Conservation (phyloP, 768 basidiomycete species). For the Xerocomus brunneocitrinus region DNA sequence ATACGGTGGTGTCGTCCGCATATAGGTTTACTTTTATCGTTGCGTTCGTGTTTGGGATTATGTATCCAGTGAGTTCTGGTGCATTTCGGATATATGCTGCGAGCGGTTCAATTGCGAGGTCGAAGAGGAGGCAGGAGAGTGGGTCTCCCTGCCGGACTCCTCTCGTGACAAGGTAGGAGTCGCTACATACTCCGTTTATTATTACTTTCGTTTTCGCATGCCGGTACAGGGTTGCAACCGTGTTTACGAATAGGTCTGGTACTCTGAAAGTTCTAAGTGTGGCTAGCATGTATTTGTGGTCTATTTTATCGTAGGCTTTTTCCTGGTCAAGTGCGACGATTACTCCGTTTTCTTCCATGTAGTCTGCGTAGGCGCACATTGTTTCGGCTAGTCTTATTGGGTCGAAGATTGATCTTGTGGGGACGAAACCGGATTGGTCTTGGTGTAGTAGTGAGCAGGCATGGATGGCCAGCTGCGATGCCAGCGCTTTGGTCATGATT, state of each 20-base stretch:
- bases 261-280: not conserved
- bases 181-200: not conserved
- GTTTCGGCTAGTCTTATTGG: conserved; percentile 25
- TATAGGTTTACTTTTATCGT: conserved; percentile 17
- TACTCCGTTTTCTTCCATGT: conserved; percentile 6
- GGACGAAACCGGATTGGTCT: conserved; percentile 39
- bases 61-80: conserved; percentile 15
- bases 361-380: conserved; percentile 17
- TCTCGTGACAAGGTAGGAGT: not conserved
- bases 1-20: conserved; percentile 24
- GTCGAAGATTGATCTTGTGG: conserved; percentile 29
- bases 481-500: conserved; percentile 24
- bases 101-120: conserved; percentile 22
- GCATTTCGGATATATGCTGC: not conserved
- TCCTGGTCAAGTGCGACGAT: conserved; percentile 22
- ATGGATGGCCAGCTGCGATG: conserved; percentile 15
- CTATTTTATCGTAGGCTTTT: conserved; percentile 7
- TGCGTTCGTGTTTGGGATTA: not conserved
- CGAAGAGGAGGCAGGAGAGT: conserved; percentile 31
- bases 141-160: conserved; percentile 37
- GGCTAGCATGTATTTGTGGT: conserved; percentile 25
- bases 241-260: not conserved
- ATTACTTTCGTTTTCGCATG: not conserved
- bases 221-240: not conserved
- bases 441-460: conserved; percentile 22